phyloP scores from a whole-genome alignment of 768 basidiomycete species.

The Saitozyma podzolica region DNA sequence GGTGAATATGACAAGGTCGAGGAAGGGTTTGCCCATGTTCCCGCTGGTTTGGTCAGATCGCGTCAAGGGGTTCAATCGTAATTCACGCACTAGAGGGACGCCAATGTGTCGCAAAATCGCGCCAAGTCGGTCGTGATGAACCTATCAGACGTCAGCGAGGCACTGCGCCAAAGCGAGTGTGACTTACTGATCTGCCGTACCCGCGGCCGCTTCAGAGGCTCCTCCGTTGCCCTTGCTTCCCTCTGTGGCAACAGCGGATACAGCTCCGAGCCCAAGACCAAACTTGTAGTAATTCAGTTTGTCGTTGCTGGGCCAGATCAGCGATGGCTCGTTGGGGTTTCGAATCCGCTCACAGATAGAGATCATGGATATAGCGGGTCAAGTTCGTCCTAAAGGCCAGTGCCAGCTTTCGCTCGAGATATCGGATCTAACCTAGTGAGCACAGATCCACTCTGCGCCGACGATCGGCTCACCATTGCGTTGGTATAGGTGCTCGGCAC shows the following conservation, averaged over 20 bases:
- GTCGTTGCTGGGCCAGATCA: constrained; percentile 40
- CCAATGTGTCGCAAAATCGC: constrained; percentile 79
- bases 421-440: constrained; percentile 65
- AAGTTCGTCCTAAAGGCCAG: constrained; percentile 79
- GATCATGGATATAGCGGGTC: constrained; percentile 85
- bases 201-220: constrained; percentile 49
- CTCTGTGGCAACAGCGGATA: constrained; percentile 18
- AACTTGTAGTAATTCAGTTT: constrained; percentile 55
- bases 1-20: constrained; percentile 89
- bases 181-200: constrained; percentile 72
- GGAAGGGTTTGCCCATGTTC: constrained; percentile 85
- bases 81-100: constrained; percentile 78
- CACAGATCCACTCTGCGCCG: not conserved
- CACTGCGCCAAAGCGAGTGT: not conserved
- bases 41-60: constrained; percentile 60
- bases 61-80: not conserved
- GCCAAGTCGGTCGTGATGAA: constrained; percentile 92
- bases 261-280: constrained; percentile 46
- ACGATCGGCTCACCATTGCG: constrained; percentile 66
- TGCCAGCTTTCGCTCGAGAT: constrained; percentile 82
- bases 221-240: constrained; percentile 16
- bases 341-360: constrained; percentile 78
- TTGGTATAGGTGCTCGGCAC: constrained; percentile 95
- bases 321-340: not conserved
- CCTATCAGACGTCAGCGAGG: constrained; percentile 23